Conservation (phyloP, 768 basidiomycete species). For the Russula sp. region DNA sequence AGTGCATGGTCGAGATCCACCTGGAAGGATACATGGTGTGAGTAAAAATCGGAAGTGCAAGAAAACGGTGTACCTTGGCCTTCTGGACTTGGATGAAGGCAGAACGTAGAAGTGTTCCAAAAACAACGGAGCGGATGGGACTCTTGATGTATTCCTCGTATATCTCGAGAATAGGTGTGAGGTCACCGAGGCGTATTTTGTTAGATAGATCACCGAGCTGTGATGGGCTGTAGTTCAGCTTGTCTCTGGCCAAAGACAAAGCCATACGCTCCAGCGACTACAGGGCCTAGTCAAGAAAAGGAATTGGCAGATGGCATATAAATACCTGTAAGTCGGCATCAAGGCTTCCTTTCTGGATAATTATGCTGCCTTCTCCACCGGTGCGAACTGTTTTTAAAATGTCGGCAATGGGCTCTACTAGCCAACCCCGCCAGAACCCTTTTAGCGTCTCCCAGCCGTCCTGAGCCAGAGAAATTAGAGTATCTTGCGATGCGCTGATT, state of each 20-base stretch:
- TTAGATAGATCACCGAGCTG: conserved; percentile 60
- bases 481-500: conserved; percentile 52
- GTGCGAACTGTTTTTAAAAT: conserved; percentile 78
- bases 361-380: conserved; percentile 65
- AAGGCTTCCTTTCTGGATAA: conserved; percentile 77
- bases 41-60: neutral
- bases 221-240: conserved; percentile 52
- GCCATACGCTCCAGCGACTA: conserved; percentile 94
- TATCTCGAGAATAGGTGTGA: conserved; percentile 77
- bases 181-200: conserved; percentile 70
- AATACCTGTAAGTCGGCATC: conserved; percentile 76
- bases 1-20: no score
- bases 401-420: conserved; percentile 77
- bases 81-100: conserved; percentile 93
- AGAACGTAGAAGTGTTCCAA: conserved; percentile 75
- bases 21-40: no score
- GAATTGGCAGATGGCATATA: neutral
- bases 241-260: conserved; percentile 74
- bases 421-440: conserved; percentile 76
- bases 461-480: conserved; percentile 45
- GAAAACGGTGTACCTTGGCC: conserved; percentile 60
- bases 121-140: conserved; percentile 75
- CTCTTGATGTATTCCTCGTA: conserved; percentile 90
- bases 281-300: neutral
- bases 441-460: conserved; percentile 59